These are phyloP conservation scores for Colletotrichum costaricense DNA, from an alignment of 2,329 filamentous ascomycete species.

Conservation along the genomic window DNA sequence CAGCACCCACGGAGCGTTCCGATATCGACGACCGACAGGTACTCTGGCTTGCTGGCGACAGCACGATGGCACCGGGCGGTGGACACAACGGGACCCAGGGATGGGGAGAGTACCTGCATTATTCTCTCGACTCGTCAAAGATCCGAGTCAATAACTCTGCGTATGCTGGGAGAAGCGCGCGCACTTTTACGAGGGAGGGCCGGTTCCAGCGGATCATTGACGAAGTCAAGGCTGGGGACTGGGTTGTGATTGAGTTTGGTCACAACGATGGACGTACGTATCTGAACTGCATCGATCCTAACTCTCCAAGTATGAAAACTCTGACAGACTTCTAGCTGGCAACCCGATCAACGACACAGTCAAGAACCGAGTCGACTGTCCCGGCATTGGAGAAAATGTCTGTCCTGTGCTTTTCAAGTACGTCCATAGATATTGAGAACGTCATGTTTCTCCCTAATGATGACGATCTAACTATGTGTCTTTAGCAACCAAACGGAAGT, in stretches of 20 bases:
- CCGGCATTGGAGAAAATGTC: constrained; percentile 63
- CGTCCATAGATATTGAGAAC: rapidly evolving
- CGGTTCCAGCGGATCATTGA: constrained; percentile 69
- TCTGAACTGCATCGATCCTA: too few relatives aligned
- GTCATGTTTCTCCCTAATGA: rapidly evolving
- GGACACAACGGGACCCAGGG: constrained; percentile 61
- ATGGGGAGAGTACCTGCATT: constrained; percentile 72
- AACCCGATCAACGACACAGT: constrained; percentile 55
- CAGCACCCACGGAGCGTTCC: constrained; percentile 2
- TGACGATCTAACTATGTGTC: neutral
- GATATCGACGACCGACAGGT: constrained; percentile 41
- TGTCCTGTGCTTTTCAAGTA: constrained; percentile 60
- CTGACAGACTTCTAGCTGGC: neutral
- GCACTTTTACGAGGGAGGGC: constrained; percentile 74
- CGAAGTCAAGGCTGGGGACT: constrained; percentile 67
- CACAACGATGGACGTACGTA: constrained; percentile 73
- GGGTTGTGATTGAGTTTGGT: constrained; percentile 77
- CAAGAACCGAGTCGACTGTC: constrained; percentile 71
- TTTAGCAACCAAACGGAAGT: constrained; percentile 51
- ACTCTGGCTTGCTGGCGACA: constrained; percentile 70
- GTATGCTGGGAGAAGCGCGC: constrained; percentile 73
- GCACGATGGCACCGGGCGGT: constrained; percentile 64
- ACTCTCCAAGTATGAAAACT: too few relatives aligned
- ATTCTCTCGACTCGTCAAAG: constrained; percentile 49
- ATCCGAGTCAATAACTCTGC: constrained; percentile 68